A percentile compares a stretch with the other conserved stretches of the same genome.
phyloP scores from a whole-genome alignment of 2,329 filamentous ascomycete species.

The Pseudopithomyces chartarum region DNA sequence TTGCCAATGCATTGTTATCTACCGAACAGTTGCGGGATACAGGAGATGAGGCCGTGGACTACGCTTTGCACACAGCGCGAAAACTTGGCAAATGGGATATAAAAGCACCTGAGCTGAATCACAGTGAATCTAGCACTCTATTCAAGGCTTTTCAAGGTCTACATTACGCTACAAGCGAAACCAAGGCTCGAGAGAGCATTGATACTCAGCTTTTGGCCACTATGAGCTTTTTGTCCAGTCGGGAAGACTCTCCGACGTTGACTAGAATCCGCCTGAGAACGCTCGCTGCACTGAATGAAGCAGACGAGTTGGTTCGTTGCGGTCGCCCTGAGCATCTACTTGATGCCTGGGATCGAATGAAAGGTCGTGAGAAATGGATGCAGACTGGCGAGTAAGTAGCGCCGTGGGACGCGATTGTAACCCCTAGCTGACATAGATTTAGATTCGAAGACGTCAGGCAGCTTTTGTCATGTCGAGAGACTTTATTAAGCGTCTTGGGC shows the following conservation, averaged over 20 bases:
- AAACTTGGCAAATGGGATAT: conserved; percentile 92
- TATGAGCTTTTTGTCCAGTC: conserved; percentile 44
- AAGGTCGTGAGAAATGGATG: conserved; percentile 76
- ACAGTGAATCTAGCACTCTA: conserved; percentile 69
- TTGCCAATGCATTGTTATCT: conserved; percentile 80
- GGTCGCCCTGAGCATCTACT: conserved; percentile 64
- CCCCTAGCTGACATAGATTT: conserved; percentile 39
- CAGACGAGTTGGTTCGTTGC: conserved; percentile 75
- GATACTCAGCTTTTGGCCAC: conserved; percentile 63
- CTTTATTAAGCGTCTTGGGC: conserved; percentile 78
- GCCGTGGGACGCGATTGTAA: no score
- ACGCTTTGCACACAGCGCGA: conserved; percentile 77
- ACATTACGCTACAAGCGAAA: conserved; percentile 65
- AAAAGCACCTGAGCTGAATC: conserved; percentile 67
- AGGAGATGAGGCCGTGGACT: conserved; percentile 66
- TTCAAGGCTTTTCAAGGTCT: conserved; percentile 84
- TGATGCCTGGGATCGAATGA: conserved; percentile 66
- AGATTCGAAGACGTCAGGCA: conserved; percentile 79
- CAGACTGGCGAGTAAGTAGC: conserved; percentile 72
- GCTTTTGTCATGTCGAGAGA: conserved; percentile 81
- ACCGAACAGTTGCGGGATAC: conserved; percentile 66
- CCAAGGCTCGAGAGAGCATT: conserved; percentile 61
- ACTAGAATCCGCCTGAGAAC: conserved; percentile 35
- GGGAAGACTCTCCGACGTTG: conserved; percentile 28
- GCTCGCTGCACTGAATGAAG: conserved; percentile 76